phyloP scores from a whole-genome alignment of 345 rosid genomes.

The Pelargonium nanum region DNA sequence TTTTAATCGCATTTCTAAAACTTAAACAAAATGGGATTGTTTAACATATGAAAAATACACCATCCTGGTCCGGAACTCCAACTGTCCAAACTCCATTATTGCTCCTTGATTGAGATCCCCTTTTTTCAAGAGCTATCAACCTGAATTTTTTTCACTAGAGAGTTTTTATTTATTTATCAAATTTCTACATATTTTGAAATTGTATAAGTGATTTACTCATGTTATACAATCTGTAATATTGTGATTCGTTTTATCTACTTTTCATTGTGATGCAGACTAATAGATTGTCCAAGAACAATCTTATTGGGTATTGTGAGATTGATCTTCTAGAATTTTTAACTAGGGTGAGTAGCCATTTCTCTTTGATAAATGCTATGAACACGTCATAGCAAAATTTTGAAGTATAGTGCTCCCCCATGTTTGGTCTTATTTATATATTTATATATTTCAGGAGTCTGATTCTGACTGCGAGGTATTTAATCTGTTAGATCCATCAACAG shows the following conservation, averaged over 20 bases:
- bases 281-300: slow-evolving; percentile 55
- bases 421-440: background rate
- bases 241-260: background rate
- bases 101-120: no score
- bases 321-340: slow-evolving; percentile 61
- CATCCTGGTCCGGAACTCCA: no score
- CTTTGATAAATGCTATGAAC: background rate
- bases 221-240: no score
- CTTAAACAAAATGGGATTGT: background rate
- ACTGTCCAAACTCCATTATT: no score
- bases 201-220: background rate
- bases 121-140: background rate
- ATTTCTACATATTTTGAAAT: background rate
- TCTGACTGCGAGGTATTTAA: slow-evolving; percentile 37
- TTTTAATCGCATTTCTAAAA: background rate
- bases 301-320: slow-evolving; percentile 75
- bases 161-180: no score
- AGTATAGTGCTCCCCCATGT: background rate
- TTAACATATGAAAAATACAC: background rate
- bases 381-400: background rate
- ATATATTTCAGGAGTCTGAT: slow-evolving; percentile 45
- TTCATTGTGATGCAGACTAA: slow-evolving; percentile 58
- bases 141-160: background rate
- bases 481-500: slow-evolving; percentile 59
- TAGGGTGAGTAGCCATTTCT: slow-evolving; percentile 31